These are phyloP conservation scores for Crithidia brevicula DNA, from an alignment of 208 protist genomes.

Conservation along the genomic window DNA sequence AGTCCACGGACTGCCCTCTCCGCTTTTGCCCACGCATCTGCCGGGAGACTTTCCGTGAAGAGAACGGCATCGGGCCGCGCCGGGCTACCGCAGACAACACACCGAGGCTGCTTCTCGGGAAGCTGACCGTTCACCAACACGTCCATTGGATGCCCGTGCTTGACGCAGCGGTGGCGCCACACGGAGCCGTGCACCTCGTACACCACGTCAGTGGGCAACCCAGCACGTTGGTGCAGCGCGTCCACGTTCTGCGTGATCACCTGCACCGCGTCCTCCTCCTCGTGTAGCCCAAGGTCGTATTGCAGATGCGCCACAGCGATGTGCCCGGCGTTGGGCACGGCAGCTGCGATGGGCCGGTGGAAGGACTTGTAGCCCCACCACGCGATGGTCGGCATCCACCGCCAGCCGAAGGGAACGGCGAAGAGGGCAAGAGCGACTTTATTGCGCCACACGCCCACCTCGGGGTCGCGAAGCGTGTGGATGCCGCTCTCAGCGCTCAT, in stretches of 20 bases:
- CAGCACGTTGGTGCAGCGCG: slow-evolving; percentile 49
- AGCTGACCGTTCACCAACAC: slow-evolving; percentile 16
- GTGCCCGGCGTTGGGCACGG: slow-evolving; percentile 47
- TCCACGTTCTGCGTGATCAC: slow-evolving; percentile 69
- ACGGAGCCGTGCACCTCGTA: slow-evolving; percentile 53
- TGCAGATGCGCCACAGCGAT: slow-evolving; percentile 26
- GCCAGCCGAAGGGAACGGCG: slow-evolving; percentile 37
- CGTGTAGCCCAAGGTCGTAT: not conserved
- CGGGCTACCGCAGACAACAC: slow-evolving; percentile 26
- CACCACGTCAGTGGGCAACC: slow-evolving; percentile 13
- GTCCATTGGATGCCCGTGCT: slow-evolving; percentile 27
- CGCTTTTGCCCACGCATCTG: slow-evolving; percentile 14
- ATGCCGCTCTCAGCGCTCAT: slow-evolving; percentile 59
- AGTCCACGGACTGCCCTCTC: slow-evolving; percentile 6
- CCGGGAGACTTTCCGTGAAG: slow-evolving; percentile 33
- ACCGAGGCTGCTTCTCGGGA: slow-evolving; percentile 26
- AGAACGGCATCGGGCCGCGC: slow-evolving; percentile 33
- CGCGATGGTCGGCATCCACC: slow-evolving; percentile 23
- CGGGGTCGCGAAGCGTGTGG: slow-evolving; percentile 41
- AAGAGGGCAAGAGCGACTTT: slow-evolving; percentile 29
- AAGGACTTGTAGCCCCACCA: slow-evolving; percentile 37
- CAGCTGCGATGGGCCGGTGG: slow-evolving; percentile 31
- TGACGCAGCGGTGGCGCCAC: slow-evolving; percentile 35
- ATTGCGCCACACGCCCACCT: slow-evolving; percentile 45
- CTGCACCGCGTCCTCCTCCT: slow-evolving; percentile 16